Base-by-base conservation (phyloP, 2,329 filamentous ascomycete species). In the Celoporthe dispersa region DNA sequence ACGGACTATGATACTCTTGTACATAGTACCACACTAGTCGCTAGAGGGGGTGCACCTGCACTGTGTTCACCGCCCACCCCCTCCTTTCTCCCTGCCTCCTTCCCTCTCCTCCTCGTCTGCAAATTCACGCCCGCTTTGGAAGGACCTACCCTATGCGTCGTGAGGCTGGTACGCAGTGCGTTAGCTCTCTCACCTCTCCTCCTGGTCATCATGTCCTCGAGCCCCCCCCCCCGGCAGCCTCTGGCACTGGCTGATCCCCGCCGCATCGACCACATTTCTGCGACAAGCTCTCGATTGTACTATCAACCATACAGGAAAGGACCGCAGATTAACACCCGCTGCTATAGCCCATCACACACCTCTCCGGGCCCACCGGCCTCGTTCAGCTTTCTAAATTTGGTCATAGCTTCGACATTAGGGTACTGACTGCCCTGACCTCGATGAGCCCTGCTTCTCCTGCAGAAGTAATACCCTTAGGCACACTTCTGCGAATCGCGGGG, bases 321-420 rank as follows among this genome's bases (percentile, higher is more conserved):
- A 31, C 25, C 25, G 14, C 12, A 8, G 28, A 31, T 31, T 31
- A 31, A 31, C 25, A 57, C 3, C 28, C 25, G 25, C 25, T 8
- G 28, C 53, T 60, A 60, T 37, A 25, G 33, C 19, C 31, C 31
- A 57, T 37, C 57, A 35, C 3, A 16, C 57, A n/a, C 44, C 44
- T 48, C 31, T 37, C 31, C 57, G 57, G 41, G 22, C 62, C 39
- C 25, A 25, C 62, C 62, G 57, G 12, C 33, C 19, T 31, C 57
- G 37, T 65, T 63, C 51, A 55, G 51, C 37, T 33, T 67, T 63
- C 68, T 57, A 48, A 67, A 53, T 63, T 33, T 69, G 68, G 63
- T 28, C 9, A 28, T 67, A 25, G 16, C 39, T 44, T 44, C 39
- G 19, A 48, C 25, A 28, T 53, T 41, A 37, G 59, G 28, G 44